Evolutionary conservation across 2,329 filamentous ascomycete genomes (phyloP), one percentile per base, ranked within the genome.

Genomic region (Aurifilum marmelostoma): DNA sequence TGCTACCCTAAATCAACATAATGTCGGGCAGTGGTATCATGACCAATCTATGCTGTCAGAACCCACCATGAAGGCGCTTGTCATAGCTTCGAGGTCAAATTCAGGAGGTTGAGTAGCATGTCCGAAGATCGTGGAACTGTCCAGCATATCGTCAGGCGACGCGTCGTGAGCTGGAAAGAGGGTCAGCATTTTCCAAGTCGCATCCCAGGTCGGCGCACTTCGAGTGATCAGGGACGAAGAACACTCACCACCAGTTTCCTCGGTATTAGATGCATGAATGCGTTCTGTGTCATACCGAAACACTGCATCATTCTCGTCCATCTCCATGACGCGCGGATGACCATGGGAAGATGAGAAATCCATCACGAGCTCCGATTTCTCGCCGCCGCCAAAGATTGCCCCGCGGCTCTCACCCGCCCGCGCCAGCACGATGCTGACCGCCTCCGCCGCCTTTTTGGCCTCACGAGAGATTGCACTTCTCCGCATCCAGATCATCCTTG

Each of bases 401-500:
- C 59, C 59, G 0, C 59, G 59, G 16, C 37, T n/a, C 34, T 62
- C 59, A 3, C 59, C 59, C 14, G 59, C 59, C 63, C 29, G 61
- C 5, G 65, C 65, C 32, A 66, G 21, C 14, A 66, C 65, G 16
- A 66, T 47, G 21, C 29, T 62, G 3, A 67, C 65, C 21, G 43
- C 43, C 16, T 68, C 50, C 29, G 61, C 67, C 2, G 66, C 71
- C 56, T 67, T 41, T 62, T 58, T 50, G 1, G 71, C 71, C 29
- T 72, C 71, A 16, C 58, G 29, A 0, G 71, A 73, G 8, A 66
- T 63, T 21, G 58, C 39, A n/a, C 68, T 72, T 4, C 41, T 63
- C 39, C 68, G 68, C 14, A 72, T 16, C 71, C 71, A 72, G 18
- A 71, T 61, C 8, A 61, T 63, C 37, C 65, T 71, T 21, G 71